A percentile compares a stretch with the other conserved stretches of the same genome.
These are phyloP conservation scores for Lactifluus pinguis DNA, from an alignment of 768 basidiomycete genomes.

Conservation along the genomic window DNA sequence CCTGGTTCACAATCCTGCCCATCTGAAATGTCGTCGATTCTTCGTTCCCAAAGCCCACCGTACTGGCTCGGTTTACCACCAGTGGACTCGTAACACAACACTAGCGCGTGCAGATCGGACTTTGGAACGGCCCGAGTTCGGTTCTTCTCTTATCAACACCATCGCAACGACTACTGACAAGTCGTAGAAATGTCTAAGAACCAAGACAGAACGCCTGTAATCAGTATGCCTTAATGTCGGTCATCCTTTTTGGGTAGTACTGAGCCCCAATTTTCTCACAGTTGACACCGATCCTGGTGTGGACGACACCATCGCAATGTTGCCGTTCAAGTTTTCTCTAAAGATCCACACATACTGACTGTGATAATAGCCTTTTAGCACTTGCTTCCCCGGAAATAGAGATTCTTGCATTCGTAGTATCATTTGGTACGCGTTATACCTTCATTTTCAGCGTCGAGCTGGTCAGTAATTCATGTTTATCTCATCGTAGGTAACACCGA, in stretches of 20 bases:
- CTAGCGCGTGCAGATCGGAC: neutral
- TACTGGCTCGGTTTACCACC: no score
- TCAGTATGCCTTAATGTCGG: constrained; percentile 40
- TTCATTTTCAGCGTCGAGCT: neutral
- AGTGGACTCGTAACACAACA: neutral
- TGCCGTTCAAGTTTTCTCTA: constrained; percentile 20
- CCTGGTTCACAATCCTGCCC: no score
- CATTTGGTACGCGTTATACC: constrained; percentile 49
- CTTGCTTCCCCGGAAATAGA: constrained; percentile 78
- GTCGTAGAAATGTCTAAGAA: neutral
- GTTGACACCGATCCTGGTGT: constrained; percentile 86
- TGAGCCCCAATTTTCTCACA: constrained; percentile 23
- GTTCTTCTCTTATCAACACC: neutral
- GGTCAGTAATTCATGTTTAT: neutral
- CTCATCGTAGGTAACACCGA: constrained; percentile 60
- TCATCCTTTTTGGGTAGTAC: neutral
- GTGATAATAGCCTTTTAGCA: constrained; percentile 52
- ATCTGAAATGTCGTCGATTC: no score
- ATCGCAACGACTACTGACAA: neutral
- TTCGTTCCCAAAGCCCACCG: no score
- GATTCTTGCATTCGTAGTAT: constrained; percentile 64
- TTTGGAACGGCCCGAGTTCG: neutral
- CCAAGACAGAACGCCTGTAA: constrained; percentile 41
- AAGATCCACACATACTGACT: neutral
- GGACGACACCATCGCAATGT: constrained; percentile 77